Conservation (phyloP, 2,329 filamentous ascomycete genomes). For the Xylariales sp. region DNA sequence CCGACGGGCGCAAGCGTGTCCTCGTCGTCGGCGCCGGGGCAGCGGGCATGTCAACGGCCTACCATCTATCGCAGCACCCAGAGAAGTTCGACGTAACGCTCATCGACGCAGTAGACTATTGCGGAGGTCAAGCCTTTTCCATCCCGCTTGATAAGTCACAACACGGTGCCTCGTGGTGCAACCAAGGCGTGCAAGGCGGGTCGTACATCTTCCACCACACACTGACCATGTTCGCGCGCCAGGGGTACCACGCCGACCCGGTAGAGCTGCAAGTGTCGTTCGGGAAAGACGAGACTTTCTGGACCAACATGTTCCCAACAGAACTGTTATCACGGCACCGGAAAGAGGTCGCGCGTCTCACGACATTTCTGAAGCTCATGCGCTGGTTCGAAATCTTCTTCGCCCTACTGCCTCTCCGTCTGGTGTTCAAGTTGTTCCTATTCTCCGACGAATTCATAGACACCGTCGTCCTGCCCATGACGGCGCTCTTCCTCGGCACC, state of each 20-base stretch:
- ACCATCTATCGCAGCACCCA: conserved; percentile 68
- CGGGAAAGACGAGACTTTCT: conserved; percentile 66
- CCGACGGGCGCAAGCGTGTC: conserved; percentile 50
- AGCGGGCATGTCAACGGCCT: conserved; percentile 65
- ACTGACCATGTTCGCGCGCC: conserved; percentile 67
- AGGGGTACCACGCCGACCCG: conserved; percentile 65
- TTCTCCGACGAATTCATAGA: conserved; percentile 52
- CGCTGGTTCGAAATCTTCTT: conserved; percentile 66
- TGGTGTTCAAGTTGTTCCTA: conserved; percentile 48
- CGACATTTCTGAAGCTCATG: conserved; percentile 61
- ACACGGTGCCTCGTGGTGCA: conserved; percentile 71
- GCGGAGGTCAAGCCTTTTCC: conserved; percentile 72
- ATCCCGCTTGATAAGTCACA: conserved; percentile 68
- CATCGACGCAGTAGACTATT: conserved; percentile 67
- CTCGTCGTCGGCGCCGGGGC: conserved; percentile 57
- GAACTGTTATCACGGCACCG: conserved; percentile 62
- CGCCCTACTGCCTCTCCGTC: conserved; percentile 58
- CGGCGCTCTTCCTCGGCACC: conserved; percentile 52
- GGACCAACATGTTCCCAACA: conserved; percentile 68
- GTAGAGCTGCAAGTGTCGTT: conserved; percentile 67
- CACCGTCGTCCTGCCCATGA: conserved; percentile 51
- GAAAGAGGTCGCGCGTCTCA: conserved; percentile 61
- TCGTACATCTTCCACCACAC: conserved; percentile 70
- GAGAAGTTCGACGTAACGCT: conserved; percentile 70
- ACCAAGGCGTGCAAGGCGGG: conserved; percentile 70